Conservation (phyloP, 1,284 basidiomycete species). For the Cutaneotrichosporon cutaneum region DNA sequence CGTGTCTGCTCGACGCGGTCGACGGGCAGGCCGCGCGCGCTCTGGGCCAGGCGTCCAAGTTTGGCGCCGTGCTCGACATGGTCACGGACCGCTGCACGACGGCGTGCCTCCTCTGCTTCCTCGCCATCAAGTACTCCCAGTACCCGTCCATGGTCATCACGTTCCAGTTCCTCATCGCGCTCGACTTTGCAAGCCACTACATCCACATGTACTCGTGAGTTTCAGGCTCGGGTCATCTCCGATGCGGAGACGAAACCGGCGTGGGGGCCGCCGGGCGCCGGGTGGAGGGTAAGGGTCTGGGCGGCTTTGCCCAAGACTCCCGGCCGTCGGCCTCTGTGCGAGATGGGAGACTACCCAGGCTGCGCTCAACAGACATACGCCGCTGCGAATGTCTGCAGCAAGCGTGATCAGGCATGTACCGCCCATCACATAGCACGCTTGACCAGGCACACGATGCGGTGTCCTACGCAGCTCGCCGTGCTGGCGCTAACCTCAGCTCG, state of each 20-base stretch:
- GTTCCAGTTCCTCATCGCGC: constrained; percentile 93
- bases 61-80: constrained; percentile 98
- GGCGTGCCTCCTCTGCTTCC: constrained; percentile 89
- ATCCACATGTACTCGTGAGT: constrained; percentile 99
- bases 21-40: constrained; percentile 93
- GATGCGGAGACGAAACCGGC: background rate
- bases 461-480: no score
- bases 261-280: background rate
- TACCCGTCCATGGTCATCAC: constrained; percentile 79
- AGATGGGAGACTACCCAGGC: background rate
- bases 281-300: background rate
- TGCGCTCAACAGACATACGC: background rate
- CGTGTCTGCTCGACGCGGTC: constrained; percentile 92
- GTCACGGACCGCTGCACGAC: constrained; percentile 99
- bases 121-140: constrained; percentile 56
- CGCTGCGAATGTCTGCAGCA: no score
- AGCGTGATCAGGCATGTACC: background rate
- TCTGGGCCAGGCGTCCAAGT: constrained; percentile 87
- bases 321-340: background rate
- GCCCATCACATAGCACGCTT: background rate
- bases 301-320: background rate
- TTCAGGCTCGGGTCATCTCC: background rate
- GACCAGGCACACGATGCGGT: no score
- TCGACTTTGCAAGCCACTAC: constrained; percentile 98
- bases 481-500: constrained; percentile 63